Conservation (phyloP, 2,329 filamentous ascomycete species). For the Colletotrichum incanum region DNA sequence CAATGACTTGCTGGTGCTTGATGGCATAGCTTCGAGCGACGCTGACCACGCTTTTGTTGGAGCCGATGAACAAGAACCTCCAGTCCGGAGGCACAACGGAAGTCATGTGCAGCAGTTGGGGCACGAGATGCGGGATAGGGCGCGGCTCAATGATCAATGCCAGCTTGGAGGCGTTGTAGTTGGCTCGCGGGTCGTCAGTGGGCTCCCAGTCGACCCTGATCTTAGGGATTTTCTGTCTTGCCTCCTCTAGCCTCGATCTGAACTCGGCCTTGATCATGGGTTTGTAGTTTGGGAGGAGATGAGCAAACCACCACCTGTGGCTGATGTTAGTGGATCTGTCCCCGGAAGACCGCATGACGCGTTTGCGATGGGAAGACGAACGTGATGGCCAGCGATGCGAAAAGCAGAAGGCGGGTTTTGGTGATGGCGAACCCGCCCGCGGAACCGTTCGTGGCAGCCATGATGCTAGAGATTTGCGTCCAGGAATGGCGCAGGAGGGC, state of each 20-base stretch:
- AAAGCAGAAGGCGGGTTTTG: constrained; percentile 53
- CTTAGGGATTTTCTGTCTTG: constrained; percentile 56
- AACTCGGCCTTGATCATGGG: constrained; percentile 59
- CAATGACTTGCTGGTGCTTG: constrained; percentile 64
- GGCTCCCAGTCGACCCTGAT: constrained; percentile 59
- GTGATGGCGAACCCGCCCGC: constrained; percentile 51
- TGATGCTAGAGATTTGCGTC: constrained; percentile 25
- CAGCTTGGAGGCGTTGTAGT: constrained; percentile 65
- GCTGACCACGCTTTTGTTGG: constrained; percentile 62
- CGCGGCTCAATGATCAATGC: constrained; percentile 68
- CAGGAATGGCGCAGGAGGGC: constrained; percentile 14
- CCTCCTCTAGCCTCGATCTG: constrained; percentile 57
- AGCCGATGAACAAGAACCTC: constrained; percentile 69
- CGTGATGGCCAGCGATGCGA: constrained; percentile 56
- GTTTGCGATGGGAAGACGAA: constrained; percentile 47
- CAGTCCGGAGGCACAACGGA: constrained; percentile 70
- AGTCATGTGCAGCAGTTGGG: constrained; percentile 67
- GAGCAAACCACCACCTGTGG: constrained; percentile 64
- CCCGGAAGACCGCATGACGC: background rate
- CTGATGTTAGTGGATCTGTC: background rate
- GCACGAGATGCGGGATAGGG: constrained; percentile 63
- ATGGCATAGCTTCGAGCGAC: constrained; percentile 63
- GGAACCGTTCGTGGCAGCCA: constrained; percentile 40
- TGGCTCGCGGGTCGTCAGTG: constrained; percentile 51
- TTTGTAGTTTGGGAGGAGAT: constrained; percentile 60